A percentile compares a stretch with the other conserved stretches of the same genome.
Conservation (phyloP, 2,329 filamentous ascomycete genomes). For the Colletotrichum tofieldiae region DNA sequence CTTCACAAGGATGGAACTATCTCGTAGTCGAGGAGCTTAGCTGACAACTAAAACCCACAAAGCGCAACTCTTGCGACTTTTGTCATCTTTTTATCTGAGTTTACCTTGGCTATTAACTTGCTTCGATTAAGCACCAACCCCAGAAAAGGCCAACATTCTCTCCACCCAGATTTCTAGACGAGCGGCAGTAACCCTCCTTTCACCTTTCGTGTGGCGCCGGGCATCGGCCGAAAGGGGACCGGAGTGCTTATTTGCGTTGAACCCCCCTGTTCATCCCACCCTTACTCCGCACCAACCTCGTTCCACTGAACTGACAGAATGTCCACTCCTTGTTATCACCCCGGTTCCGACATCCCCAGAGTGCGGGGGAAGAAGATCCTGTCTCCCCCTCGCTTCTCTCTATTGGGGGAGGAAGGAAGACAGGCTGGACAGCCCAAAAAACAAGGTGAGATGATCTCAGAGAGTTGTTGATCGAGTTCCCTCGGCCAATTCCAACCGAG, state of each 20-base stretch:
- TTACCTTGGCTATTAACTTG: not conserved
- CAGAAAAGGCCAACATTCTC: not conserved
- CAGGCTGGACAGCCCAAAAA: not conserved
- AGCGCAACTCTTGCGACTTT: slow-evolving; percentile 1
- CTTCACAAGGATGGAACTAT: not conserved
- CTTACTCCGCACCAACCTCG: slow-evolving; percentile 41
- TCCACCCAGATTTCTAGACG: not conserved
- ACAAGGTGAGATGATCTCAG: slow-evolving; percentile 2
- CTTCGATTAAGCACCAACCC: not conserved
- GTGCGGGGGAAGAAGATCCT: slow-evolving; percentile 24
- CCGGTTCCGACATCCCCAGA: slow-evolving; percentile 15
- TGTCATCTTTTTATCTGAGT: slow-evolving; percentile 17
- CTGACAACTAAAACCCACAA: not conserved
- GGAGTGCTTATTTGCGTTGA: slow-evolving; percentile 14
- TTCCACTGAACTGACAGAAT: slow-evolving; percentile 20
- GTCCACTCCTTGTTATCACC: slow-evolving; percentile 5
- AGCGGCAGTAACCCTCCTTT: slow-evolving; percentile 10
- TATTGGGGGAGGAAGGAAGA: not conserved
- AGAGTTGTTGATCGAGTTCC: slow-evolving; percentile 3
- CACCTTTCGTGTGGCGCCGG: slow-evolving; percentile 24
- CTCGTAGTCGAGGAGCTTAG: not conserved
- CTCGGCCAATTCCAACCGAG: slow-evolving; percentile 33
- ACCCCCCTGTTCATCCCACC: slow-evolving; percentile 20
- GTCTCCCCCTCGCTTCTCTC: not conserved
- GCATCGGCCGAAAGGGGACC: slow-evolving; percentile 36